Evolutionary conservation across 2,329 filamentous ascomycete genomes (phyloP).

Genomic region (Niveomyces coronatus): DNA sequence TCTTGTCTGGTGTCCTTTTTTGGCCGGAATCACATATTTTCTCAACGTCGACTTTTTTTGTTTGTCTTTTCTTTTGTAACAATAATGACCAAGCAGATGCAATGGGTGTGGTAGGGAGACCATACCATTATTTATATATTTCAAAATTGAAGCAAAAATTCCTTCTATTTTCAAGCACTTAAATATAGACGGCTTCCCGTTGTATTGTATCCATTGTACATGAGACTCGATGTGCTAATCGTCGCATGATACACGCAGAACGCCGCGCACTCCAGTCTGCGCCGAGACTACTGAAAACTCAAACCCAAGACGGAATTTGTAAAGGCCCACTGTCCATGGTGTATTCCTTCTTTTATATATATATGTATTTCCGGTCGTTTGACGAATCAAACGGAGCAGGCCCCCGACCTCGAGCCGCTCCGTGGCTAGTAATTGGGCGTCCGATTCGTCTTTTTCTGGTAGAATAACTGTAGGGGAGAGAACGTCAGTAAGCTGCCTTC

Average conservation of each 20-base stretch:
- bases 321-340: no score
- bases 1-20: constrained; percentile 1
- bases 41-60: background rate
- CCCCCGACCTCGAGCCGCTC: constrained; percentile 39
- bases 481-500: constrained; percentile 1
- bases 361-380: no score
- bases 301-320: background rate
- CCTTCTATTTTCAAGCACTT: no score
- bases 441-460: constrained; percentile 58
- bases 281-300: constrained; percentile 1
- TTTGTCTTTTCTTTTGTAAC: constrained; percentile 10
- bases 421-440: constrained; percentile 41
- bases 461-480: constrained; percentile 39
- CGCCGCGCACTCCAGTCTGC: constrained; percentile 10
- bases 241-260: background rate
- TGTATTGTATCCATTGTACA: background rate
- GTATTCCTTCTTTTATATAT: constrained; percentile 7
- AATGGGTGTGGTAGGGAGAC: no score
- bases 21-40: background rate
- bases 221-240: background rate
- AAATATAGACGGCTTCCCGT: no score
- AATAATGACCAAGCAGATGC: constrained; percentile 9
- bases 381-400: constrained; percentile 7
- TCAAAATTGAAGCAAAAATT: no score
- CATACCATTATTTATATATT: no score